Percentiles rank a stretch among this genome's conserved stretches.
phyloP scores from a whole-genome alignment of 208 protist species.

The Leishmania arabica region DNA sequence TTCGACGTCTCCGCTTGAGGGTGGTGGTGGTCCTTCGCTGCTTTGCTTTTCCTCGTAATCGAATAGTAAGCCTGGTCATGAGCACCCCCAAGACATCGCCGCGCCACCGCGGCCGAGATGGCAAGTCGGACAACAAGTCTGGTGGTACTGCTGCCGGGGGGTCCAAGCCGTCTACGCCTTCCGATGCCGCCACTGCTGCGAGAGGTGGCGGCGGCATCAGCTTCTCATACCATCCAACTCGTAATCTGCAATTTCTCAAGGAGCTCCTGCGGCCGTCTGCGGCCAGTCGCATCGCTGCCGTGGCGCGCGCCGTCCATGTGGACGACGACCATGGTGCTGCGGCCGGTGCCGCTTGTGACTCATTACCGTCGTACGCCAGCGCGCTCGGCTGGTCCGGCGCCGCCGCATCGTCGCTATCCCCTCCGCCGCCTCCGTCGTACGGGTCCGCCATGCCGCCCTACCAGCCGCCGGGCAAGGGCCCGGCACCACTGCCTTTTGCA shows the following conservation, averaged over 20 bases:
- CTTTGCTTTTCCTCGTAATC: not conserved
- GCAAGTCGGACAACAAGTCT: not conserved
- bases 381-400: not conserved
- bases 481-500: not conserved
- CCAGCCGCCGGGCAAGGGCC: not conserved
- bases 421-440: slow-evolving; percentile 17
- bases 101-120: not conserved
- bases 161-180: not conserved
- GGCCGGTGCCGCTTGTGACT: not conserved
- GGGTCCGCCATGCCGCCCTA: not conserved
- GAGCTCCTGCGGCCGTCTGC: slow-evolving; percentile 28
- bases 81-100: slow-evolving; percentile 6
- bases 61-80: not conserved
- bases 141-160: not conserved
- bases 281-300: slow-evolving; percentile 19
- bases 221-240: slow-evolving; percentile 9
- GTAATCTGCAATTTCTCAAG: slow-evolving; percentile 14
- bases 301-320: slow-evolving; percentile 12
- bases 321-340: not conserved
- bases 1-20: not conserved
- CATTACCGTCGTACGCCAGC: not conserved
- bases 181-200: not conserved
- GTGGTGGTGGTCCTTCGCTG: not conserved
- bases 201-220: not conserved
- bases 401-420: slow-evolving; percentile 1